Conservation (phyloP, 768 basidiomycete genomes). For the Tubosaeta sp. region DNA sequence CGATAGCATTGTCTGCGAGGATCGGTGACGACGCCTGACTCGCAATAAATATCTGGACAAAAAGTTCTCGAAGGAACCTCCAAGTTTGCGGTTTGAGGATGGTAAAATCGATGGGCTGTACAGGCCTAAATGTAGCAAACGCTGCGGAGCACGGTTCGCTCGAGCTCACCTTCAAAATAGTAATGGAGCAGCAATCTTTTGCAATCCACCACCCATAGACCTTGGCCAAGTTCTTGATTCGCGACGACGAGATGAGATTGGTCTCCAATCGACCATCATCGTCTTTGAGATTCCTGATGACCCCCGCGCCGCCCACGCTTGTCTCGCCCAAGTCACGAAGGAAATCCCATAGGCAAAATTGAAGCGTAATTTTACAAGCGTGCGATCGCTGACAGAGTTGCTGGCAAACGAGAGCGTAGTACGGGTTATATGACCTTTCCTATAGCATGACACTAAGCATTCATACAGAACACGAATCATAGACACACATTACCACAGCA, state of each 20-base stretch:
- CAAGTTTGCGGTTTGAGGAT: constrained; percentile 57
- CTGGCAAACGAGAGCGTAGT: constrained; percentile 86
- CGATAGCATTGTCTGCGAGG: constrained; percentile 35
- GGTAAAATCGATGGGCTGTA: constrained; percentile 85
- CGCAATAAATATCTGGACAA: constrained; percentile 65
- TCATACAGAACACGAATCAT: background rate
- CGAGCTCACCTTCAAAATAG: constrained; percentile 71
- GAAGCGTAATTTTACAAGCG: constrained; percentile 86
- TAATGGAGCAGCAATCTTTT: constrained; percentile 70
- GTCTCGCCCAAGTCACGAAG: constrained; percentile 85
- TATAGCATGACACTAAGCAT: constrained; percentile 1
- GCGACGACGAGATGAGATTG: constrained; percentile 52
- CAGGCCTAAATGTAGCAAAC: background rate
- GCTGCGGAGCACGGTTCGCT: background rate
- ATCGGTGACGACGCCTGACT: constrained; percentile 74
- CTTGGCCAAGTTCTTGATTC: constrained; percentile 70
- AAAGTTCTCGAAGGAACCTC: constrained; percentile 66
- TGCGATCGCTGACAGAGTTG: constrained; percentile 77
- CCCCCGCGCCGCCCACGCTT: constrained; percentile 72
- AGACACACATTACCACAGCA: constrained; percentile 80
- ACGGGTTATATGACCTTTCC: constrained; percentile 95
- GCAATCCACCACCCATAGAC: constrained; percentile 94
- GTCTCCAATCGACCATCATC: constrained; percentile 42
- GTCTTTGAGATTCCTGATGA: constrained; percentile 58
- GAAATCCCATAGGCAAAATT: constrained; percentile 97